A percentile compares a stretch with the other conserved stretches of the same genome.
These are phyloP conservation scores for Paspalum notatum DNA, from an alignment of 176 grass and related monocot genomes.

Conservation along the genomic window DNA sequence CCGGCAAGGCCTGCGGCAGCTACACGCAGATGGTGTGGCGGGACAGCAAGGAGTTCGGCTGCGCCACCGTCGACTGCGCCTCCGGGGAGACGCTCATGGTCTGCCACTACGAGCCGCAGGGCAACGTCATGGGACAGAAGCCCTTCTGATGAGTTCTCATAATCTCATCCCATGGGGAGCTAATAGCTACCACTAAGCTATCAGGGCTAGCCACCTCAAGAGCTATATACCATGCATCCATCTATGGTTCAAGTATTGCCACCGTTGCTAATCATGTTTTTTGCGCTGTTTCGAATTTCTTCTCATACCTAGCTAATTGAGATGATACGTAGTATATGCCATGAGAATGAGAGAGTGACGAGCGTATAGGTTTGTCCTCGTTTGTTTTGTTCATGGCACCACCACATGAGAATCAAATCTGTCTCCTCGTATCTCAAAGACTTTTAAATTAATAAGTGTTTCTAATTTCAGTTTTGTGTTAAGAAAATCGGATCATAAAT, in stretches of 20 bases:
- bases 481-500: not conserved
- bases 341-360: not conserved
- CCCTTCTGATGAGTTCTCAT: constrained; percentile 46
- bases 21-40: constrained; percentile 67
- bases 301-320: not conserved
- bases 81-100: constrained; percentile 51
- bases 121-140: constrained; percentile 52
- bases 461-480: not conserved
- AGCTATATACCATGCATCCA: not conserved
- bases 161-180: too few relatives aligned
- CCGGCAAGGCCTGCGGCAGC: constrained; percentile 29
- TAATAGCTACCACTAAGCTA: too few relatives aligned
- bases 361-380: constrained; percentile 10
- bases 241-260: not conserved
- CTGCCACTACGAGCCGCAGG: constrained; percentile 63
- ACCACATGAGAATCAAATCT: not conserved
- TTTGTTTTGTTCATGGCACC: constrained; percentile 8
- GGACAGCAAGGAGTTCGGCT: constrained; percentile 52
- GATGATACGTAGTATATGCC: not conserved
- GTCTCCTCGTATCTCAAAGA: not conserved
- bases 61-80: constrained; percentile 46
- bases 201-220: not conserved
- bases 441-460: not conserved
- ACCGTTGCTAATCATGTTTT: not conserved
- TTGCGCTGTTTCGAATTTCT: constrained; percentile 3